These are phyloP conservation scores for Kluyveromyces nonfermentans DNA, from an alignment of 805 yeast species.

Conservation along the genomic window DNA sequence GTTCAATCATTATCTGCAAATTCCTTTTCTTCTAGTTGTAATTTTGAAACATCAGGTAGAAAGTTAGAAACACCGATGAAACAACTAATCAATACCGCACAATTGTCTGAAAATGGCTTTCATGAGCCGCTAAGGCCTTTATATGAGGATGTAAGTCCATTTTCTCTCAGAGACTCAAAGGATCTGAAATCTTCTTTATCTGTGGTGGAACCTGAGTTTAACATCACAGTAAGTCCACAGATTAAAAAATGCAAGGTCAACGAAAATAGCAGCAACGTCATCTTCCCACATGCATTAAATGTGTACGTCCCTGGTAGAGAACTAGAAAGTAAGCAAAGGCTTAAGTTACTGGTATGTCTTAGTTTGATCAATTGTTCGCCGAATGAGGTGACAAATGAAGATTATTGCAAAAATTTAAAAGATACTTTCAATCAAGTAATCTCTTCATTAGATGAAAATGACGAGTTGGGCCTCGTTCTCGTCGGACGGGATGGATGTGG, in stretches of 20 bases:
- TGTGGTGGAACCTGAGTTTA: slow-evolving; percentile 7
- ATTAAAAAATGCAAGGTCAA: slow-evolving; percentile 13
- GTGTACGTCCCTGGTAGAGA: slow-evolving; percentile 13
- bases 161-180: not conserved
- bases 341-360: slow-evolving; percentile 36
- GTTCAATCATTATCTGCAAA: not conserved
- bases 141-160: not conserved
- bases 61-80: slow-evolving; percentile 19
- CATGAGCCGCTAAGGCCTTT: slow-evolving; percentile 7
- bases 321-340: slow-evolving; percentile 34
- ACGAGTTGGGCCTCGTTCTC: slow-evolving; percentile 39
- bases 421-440: slow-evolving; percentile 23
- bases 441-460: slow-evolving; percentile 27
- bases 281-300: slow-evolving; percentile 14
- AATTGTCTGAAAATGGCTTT: slow-evolving; percentile 23
- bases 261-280: slow-evolving; percentile 5
- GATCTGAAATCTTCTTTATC: not conserved
- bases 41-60: not conserved
- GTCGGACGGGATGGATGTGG: slow-evolving; percentile 39
- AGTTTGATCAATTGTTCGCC: slow-evolving; percentile 30
- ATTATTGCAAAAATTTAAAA: slow-evolving; percentile 23
- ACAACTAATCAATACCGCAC: slow-evolving; percentile 24
- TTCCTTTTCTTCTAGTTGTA: not conserved
- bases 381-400: slow-evolving; percentile 20
- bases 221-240: slow-evolving; percentile 16